Evolutionary conservation across 1,284 basidiomycete species (phyloP).

Genomic region (Moesziomyces globuligerus): DNA sequence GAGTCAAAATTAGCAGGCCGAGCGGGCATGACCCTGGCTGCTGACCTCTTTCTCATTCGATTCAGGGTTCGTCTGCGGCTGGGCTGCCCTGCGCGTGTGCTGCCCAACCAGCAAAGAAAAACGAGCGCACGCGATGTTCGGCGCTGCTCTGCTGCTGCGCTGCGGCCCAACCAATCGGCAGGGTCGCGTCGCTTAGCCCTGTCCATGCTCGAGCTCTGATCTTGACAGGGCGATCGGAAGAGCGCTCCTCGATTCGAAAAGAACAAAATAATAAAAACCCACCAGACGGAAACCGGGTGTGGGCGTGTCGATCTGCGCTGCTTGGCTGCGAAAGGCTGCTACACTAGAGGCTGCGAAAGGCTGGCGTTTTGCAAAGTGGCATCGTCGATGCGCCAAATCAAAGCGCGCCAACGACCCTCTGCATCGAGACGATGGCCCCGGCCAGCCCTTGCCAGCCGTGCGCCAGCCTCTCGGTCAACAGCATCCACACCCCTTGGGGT

Average conservation of each 20-base stretch:
- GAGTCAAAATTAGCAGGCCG: neutral
- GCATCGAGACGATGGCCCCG: too few relatives aligned
- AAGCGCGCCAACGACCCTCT: too few relatives aligned
- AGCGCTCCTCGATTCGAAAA: slow-evolving; percentile 1
- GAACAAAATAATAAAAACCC: neutral
- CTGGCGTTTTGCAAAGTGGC: too few relatives aligned
- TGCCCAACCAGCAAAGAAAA: neutral
- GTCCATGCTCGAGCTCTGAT: slow-evolving; percentile 8
- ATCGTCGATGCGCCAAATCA: too few relatives aligned
- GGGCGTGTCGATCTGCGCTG: too few relatives aligned
- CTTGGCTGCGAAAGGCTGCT: too few relatives aligned
- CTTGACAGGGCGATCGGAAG: slow-evolving; percentile 31
- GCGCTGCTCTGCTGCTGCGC: neutral
- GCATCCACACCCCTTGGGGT: too few relatives aligned
- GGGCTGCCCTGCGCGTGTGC: too few relatives aligned
- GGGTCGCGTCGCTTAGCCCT: slow-evolving; percentile 13
- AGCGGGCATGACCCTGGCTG: too few relatives aligned
- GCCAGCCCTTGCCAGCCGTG: too few relatives aligned
- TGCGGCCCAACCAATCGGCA: slow-evolving; percentile 8
- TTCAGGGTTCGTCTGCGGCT: slow-evolving; percentile 5
- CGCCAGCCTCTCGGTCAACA: too few relatives aligned
- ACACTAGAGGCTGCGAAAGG: too few relatives aligned
- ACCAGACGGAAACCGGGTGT: neutral
- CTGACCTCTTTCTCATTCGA: slow-evolving; percentile 3
- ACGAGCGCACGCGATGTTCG: neutral